phyloP scores from a whole-genome alignment of 495 filamentous ascomycete genomes.

The Filosporella fistucella region DNA sequence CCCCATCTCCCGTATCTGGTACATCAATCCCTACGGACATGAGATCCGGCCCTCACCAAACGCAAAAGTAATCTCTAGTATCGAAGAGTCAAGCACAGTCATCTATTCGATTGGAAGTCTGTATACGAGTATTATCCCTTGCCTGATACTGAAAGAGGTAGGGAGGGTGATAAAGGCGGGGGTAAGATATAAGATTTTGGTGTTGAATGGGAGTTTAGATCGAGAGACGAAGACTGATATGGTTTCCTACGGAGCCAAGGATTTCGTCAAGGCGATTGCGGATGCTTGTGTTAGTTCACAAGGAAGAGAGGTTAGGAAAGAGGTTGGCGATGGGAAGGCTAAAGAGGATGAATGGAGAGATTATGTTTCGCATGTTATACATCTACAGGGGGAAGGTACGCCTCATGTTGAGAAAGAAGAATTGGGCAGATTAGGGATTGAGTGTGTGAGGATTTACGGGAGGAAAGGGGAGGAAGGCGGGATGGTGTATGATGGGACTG shows the following conservation, averaged over 20 bases:
- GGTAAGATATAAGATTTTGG: conserved; percentile 70
- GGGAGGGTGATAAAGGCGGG: conserved; percentile 44
- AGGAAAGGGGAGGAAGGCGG: conserved; percentile 50
- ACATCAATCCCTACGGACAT: conserved; percentile 93
- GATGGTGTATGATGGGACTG: conserved; percentile 73
- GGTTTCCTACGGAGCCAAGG: conserved; percentile 59
- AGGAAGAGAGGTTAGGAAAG: not conserved
- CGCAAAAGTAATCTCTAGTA: conserved; percentile 65
- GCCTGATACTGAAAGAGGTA: conserved; percentile 60
- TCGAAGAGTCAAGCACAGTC: conserved; percentile 58
- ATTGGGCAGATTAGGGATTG: conserved; percentile 64
- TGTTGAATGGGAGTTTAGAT: conserved; percentile 79
- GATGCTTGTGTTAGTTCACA: conserved; percentile 46
- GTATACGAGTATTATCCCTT: conserved; percentile 78
- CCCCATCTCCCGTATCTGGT: conserved; percentile 83
- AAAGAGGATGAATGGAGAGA: conserved; percentile 32
- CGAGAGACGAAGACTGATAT: conserved; percentile 71
- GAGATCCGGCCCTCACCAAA: conserved; percentile 83
- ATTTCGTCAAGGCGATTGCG: conserved; percentile 77
- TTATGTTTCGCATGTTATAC: conserved; percentile 83
- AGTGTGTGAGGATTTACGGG: conserved; percentile 72
- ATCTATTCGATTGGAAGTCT: conserved; percentile 89
- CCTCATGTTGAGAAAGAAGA: conserved; percentile 66
- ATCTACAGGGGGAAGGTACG: conserved; percentile 67
- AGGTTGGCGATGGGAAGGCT: conserved; percentile 30